Evolutionary conservation across 352 stramenopile species (phyloP).

Genomic region (Globisporangium solare): DNA sequence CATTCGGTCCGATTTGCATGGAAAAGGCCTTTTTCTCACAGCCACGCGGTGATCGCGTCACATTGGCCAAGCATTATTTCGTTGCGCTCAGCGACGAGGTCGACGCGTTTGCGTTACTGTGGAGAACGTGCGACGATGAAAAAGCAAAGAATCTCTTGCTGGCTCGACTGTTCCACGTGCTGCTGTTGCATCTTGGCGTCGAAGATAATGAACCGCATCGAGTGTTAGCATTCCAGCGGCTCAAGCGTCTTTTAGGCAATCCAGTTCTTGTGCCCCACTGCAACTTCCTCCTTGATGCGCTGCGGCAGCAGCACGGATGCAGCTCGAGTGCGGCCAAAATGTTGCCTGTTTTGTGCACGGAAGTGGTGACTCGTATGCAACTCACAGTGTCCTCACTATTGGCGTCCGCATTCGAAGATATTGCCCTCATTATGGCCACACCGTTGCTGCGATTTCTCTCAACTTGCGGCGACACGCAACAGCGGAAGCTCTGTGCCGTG

Average conservation of each 20-base stretch:
- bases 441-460: slow-evolving; percentile 38
- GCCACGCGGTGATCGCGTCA: slow-evolving; percentile 20
- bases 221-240: slow-evolving; percentile 17
- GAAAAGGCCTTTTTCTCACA: slow-evolving; percentile 37
- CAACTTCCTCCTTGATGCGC: slow-evolving; percentile 20
- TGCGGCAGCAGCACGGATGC: slow-evolving; percentile 9
- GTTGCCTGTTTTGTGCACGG: slow-evolving; percentile 13
- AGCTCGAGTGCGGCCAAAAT: slow-evolving; percentile 3
- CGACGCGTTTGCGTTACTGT: slow-evolving; percentile 2
- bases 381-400: slow-evolving; percentile 26
- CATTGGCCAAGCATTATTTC: slow-evolving; percentile 43
- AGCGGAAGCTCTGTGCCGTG: slow-evolving; percentile 48
- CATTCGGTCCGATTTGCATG: slow-evolving; percentile 27
- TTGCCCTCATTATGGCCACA: slow-evolving; percentile 32
- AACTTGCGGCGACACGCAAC: slow-evolving; percentile 25
- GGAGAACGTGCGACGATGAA: not conserved
- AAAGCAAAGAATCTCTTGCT: slow-evolving; percentile 18
- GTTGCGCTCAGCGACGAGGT: slow-evolving; percentile 15
- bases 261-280: not conserved
- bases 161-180: slow-evolving; percentile 35
- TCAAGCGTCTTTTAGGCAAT: slow-evolving; percentile 16
- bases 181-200: slow-evolving; percentile 50
- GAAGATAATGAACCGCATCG: slow-evolving; percentile 32
- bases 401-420: slow-evolving; percentile 21
- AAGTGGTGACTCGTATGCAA: slow-evolving; percentile 29